Base-by-base conservation (phyloP, 768 basidiomycete genomes). In the Xerocomus brunneocitrinus region DNA sequence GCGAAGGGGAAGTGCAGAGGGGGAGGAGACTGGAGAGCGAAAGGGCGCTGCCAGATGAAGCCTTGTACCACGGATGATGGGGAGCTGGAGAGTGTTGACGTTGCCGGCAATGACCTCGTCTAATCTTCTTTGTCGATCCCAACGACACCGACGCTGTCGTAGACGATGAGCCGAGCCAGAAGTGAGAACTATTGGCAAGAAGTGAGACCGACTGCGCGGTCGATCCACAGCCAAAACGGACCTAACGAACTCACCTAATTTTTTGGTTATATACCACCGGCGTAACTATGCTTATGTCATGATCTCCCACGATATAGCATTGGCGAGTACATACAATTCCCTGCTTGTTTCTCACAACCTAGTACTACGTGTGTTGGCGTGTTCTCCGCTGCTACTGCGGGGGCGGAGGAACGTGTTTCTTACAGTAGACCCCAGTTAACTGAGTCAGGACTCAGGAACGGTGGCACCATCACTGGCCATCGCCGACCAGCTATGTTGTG, bases 71-170 rank as follows among this genome's bases (percentile, higher is more conserved):
- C 55, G 52, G 30, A 27, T 41, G 50, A 41, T 13, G 35, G 38
- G 48, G 22, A 47, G 41, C 16, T 12, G 45, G 50, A 40, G 52
- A 22, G 52, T 44, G 64, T 47, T 55, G 64, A 58, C 55, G 58
- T 25, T 60, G 55, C n/a, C 34, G 54, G 62, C 59, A 68, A 68
- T 67, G 56, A 64, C 62, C 50, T 54, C 66, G 71, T 62, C 61
- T 52, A 54, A 54, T 55, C 58, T 64, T 64, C 60, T 40, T 59
- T 47, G 50, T 65, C 70, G 71, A 68, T 66, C 70, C 67, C 72
- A 72, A 71, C 72, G 73, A 69, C 64, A 62, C 67, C 69, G 74
- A 72, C 71, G 70, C 65, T 71, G 74, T 75, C 71, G 74, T 64
- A 66, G 69, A 68, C 62, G 70, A 68, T 58, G 65, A 64, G 65